Percentiles rank a stretch among this genome's conserved stretches.
These are phyloP conservation scores for Silybum marianum DNA, from an alignment of 129 eudicot species.

Conservation along the genomic window DNA sequence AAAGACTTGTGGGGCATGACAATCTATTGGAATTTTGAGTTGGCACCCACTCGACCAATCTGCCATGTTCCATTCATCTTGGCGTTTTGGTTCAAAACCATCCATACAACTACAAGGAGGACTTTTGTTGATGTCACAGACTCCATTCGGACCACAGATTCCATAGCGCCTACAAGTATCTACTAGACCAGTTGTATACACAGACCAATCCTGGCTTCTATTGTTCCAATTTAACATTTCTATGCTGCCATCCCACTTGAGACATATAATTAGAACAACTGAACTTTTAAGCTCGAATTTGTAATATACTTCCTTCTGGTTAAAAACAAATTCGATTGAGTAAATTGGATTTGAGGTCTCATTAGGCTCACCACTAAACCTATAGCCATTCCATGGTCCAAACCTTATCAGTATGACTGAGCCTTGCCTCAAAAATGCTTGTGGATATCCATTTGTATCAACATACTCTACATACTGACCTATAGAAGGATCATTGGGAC, in stretches of 20 bases:
- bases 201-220: slow-evolving; percentile 18
- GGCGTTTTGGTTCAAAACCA: slow-evolving; percentile 32
- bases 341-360: neutral
- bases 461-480: neutral
- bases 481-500: neutral
- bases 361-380: slow-evolving; percentile 33
- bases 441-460: slow-evolving; percentile 23
- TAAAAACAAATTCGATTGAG: neutral
- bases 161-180: slow-evolving; percentile 28
- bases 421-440: slow-evolving; percentile 12
- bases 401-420: slow-evolving; percentile 1
- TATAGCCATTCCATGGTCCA: slow-evolving; percentile 46
- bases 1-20: slow-evolving; percentile 18
- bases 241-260: slow-evolving; percentile 13
- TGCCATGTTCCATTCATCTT: slow-evolving; percentile 25
- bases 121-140: slow-evolving; percentile 5
- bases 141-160: slow-evolving; percentile 25
- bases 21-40: slow-evolving; percentile 14
- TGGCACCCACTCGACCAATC: slow-evolving; percentile 35
- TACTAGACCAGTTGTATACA: neutral
- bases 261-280: neutral
- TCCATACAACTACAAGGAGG: slow-evolving; percentile 31
- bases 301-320: slow-evolving; percentile 25
- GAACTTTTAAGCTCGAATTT: neutral
- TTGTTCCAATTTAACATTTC: slow-evolving; percentile 5